phyloP scores from a whole-genome alignment of 2,329 filamentous ascomycete species.

The Aspergillus pseudoglaucus region DNA sequence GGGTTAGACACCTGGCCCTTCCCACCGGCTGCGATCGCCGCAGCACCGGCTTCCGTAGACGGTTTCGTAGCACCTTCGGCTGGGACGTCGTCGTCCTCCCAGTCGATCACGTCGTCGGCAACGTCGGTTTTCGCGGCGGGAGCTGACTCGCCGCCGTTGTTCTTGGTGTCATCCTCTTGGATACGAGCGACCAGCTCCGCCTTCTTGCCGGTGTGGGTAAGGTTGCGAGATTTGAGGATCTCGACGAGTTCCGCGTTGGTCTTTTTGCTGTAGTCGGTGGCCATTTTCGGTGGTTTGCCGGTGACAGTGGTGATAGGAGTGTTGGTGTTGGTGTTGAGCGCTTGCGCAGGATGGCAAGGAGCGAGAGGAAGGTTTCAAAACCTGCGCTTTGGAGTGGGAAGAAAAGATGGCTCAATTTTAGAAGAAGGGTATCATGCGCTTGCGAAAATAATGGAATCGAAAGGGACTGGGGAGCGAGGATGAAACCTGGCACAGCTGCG shows the following conservation, averaged over 20 bases:
- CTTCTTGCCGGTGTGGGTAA: conserved; percentile 45
- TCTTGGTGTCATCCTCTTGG: conserved; percentile 36
- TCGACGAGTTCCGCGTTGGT: conserved; percentile 45
- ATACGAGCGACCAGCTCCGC: conserved; percentile 44
- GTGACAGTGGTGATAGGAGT: background rate
- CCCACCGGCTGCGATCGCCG: conserved; percentile 32
- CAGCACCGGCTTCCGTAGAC: conserved; percentile 25
- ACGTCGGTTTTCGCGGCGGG: conserved; percentile 21
- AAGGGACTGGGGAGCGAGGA: background rate
- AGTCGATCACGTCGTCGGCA: conserved; percentile 41
- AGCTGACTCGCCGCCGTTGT: conserved; percentile 14
- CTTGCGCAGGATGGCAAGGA: background rate
- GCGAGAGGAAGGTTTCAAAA: background rate
- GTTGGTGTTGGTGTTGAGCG: background rate
- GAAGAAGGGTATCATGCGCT: background rate
- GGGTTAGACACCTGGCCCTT: conserved; percentile 33
- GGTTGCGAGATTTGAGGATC: conserved; percentile 43
- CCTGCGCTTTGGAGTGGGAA: background rate
- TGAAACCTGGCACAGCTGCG: background rate
- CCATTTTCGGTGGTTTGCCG: conserved; percentile 20
- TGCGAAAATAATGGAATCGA: background rate
- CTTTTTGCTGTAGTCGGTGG: conserved; percentile 44
- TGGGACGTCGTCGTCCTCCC: conserved; percentile 37
- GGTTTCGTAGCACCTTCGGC: conserved; percentile 21
- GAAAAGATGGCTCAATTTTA: background rate